Base-by-base conservation (phyloP, 495 filamentous ascomycete species). In the Penicillium pulvis region DNA sequence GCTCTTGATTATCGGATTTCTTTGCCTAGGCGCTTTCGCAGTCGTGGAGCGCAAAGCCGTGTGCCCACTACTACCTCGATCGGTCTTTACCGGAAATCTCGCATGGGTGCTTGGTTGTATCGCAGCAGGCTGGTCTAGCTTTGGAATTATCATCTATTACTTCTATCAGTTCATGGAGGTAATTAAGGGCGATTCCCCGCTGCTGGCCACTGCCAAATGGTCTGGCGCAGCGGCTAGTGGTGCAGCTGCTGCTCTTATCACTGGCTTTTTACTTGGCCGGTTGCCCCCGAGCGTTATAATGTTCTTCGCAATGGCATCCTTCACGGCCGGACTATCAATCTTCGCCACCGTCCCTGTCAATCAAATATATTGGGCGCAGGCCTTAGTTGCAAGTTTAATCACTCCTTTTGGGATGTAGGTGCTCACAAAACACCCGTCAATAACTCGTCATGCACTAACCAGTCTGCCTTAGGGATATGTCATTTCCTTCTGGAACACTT, bases 141-240 rank as follows among this genome's bases (percentile, higher is more conserved):
- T 88, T 54, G 85, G 85, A 16, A 85, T 87, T 51, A 79, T 81
- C 69, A 67, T 83, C 54, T 87, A 76, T 65, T 88, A 88, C 64
- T 68, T 73, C 31, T 84, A 73, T 56, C 75, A 82, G 33, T 83
- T 87, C 59, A 60, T 87, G 41, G 74, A 81, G 51, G 70, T 69
- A 11, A 69, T 85, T 39, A 76, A 79, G 7, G 75, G 71, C 1
- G 60, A 73, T 49, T 65, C 75, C 30, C 78, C 81, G 0, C 68
- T 88, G 30, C 45, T 81, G 19, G 72, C 80, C 0, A 69, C 74
- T 4, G 83, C 81, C 0, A 71, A 81, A 58, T 70, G 81, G 51
- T 54, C 67, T 16, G 79, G 79, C 2, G 72, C 71, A 3, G 71
- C 75, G 3, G 57, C 80, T 7, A 77, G 75, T 1, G 86, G 84